A percentile compares a stretch with the other conserved stretches of the same genome.
These are phyloP conservation scores for Skeletonema grethae DNA, from an alignment of 108 stramenopile species.

Conservation along the genomic window DNA sequence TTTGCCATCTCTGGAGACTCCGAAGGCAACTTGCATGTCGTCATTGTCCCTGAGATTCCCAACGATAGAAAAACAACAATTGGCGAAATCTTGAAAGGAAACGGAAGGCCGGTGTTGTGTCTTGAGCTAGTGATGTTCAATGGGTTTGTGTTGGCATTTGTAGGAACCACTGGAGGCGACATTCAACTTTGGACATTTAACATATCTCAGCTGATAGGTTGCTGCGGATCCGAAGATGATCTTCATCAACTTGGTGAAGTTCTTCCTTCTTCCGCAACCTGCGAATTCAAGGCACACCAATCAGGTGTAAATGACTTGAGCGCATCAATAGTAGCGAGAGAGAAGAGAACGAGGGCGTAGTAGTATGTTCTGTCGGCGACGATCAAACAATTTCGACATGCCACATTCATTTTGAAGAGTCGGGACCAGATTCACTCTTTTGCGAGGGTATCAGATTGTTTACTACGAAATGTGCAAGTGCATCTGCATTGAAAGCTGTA, in stretches of 20 bases:
- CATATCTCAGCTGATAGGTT: background rate
- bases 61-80: slow-evolving; percentile 36
- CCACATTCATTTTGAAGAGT: slow-evolving; percentile 9
- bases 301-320: slow-evolving; percentile 70
- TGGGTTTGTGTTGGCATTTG: slow-evolving; percentile 42
- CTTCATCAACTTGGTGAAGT: slow-evolving; percentile 2
- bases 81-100: slow-evolving; percentile 21
- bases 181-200: slow-evolving; percentile 59
- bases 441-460: background rate
- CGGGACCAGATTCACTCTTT: background rate
- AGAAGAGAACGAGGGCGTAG: slow-evolving; percentile 3
- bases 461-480: slow-evolving; percentile 45
- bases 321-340: slow-evolving; percentile 2
- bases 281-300: slow-evolving; percentile 53
- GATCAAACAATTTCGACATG: slow-evolving; percentile 63
- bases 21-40: slow-evolving; percentile 62
- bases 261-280: slow-evolving; percentile 24
- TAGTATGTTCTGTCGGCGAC: slow-evolving; percentile 67
- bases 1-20: slow-evolving; percentile 74
- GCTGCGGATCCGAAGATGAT: background rate
- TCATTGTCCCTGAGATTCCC: slow-evolving; percentile 33
- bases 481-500: slow-evolving; percentile 71
- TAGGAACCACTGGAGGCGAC: slow-evolving; percentile 74
- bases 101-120: slow-evolving; percentile 64
- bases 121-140: slow-evolving; percentile 37